A percentile compares a stretch with the other conserved stretches of the same genome.
Evolutionary conservation across 108 stramenopile species (phyloP).

Genomic region (Skeletonema potamos): DNA sequence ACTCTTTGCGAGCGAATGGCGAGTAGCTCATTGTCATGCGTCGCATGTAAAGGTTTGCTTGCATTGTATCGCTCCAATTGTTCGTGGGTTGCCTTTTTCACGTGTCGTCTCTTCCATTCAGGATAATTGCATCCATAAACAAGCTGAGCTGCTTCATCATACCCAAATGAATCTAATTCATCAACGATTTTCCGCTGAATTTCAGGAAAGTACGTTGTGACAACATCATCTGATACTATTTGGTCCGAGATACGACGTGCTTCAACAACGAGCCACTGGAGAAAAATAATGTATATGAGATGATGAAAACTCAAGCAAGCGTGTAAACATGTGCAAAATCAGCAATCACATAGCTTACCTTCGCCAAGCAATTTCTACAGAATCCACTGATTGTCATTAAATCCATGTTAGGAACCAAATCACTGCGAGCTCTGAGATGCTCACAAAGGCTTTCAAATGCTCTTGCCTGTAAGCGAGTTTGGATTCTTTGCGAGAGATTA

Average conservation of each 20-base stretch:
- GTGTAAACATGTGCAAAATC: background rate
- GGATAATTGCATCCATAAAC: conserved; percentile 83
- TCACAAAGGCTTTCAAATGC: conserved; percentile 71
- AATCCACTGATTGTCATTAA: conserved; percentile 90
- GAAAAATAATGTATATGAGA: background rate
- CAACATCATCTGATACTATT: conserved; percentile 5
- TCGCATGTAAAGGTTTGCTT: conserved; percentile 76
- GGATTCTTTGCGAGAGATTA: conserved; percentile 15
- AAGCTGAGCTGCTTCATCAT: conserved; percentile 83
- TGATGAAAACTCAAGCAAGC: background rate
- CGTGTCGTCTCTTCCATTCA: conserved; percentile 81
- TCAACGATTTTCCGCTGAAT: conserved; percentile 28
- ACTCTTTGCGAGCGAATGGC: conserved; percentile 34
- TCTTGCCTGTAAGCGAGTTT: conserved; percentile 64
- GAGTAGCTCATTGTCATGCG: conserved; percentile 73
- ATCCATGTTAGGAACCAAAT: conserved; percentile 86
- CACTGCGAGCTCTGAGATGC: conserved; percentile 76
- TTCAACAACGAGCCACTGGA: conserved; percentile 82
- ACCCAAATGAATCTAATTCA: conserved; percentile 75
- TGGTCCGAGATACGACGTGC: conserved; percentile 66
- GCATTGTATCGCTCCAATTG: conserved; percentile 75
- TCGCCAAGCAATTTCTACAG: conserved; percentile 92
- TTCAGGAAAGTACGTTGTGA: conserved; percentile 21
- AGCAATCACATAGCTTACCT: conserved; percentile 43
- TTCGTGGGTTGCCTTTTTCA: conserved; percentile 79